These are phyloP conservation scores for Russula vinacea DNA, from an alignment of 768 basidiomycete genomes.

Conservation along the genomic window DNA sequence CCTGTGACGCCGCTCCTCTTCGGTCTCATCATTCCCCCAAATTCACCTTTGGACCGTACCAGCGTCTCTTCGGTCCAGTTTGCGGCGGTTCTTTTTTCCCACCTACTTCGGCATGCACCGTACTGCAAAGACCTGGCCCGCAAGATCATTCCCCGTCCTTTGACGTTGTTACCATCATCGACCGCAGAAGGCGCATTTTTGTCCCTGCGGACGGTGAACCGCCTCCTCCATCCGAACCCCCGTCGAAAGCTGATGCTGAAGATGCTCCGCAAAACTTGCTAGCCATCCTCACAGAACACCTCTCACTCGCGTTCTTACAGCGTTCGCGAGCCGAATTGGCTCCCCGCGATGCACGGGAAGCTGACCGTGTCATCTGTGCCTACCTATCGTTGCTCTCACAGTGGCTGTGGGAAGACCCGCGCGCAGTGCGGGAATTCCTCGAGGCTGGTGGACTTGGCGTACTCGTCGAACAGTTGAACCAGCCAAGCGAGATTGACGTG, in stretches of 20 bases:
- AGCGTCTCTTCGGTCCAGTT: conserved; percentile 66
- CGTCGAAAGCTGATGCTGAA: conserved; percentile 43
- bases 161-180: conserved; percentile 31
- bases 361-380: conserved; percentile 84
- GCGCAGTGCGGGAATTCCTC: conserved; percentile 82
- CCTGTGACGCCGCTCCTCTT: conserved; percentile 66
- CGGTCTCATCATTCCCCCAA: conserved; percentile 62
- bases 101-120: conserved; percentile 67
- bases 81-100: conserved; percentile 73
- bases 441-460: conserved; percentile 87
- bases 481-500: conserved; percentile 78
- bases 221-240: conserved; percentile 39
- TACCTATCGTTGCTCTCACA: conserved; percentile 81
- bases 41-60: conserved; percentile 54
- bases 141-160: conserved; percentile 52
- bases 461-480: conserved; percentile 92
- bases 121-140: conserved; percentile 63
- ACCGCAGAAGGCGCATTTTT: conserved; percentile 53
- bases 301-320: conserved; percentile 81
- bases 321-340: conserved; percentile 64
- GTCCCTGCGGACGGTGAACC: conserved; percentile 62
- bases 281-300: conserved; percentile 83
- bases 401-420: conserved; percentile 97
- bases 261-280: conserved; percentile 74
- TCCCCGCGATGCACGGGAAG: conserved; percentile 74